Percentiles rank a stretch among this genome's conserved stretches.
phyloP scores from a whole-genome alignment of 805 yeast species.

The Ogataea paradorogensis region DNA sequence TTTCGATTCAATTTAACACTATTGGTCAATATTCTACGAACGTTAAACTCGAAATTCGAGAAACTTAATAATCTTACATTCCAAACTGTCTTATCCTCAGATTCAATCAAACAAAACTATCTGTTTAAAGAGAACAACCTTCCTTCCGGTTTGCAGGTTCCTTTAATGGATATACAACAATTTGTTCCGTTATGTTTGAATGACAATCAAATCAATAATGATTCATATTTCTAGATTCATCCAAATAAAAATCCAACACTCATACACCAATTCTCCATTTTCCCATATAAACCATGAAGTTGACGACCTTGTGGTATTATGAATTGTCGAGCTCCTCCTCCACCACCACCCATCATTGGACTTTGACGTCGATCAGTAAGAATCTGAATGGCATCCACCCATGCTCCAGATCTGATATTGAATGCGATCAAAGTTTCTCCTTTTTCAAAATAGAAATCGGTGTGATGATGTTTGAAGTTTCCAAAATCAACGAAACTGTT shows the following conservation, averaged over 20 bases:
- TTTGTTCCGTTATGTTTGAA: conserved; percentile 20
- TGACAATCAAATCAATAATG: neutral
- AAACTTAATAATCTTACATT: conserved; percentile 24
- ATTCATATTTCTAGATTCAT: conserved; percentile 4
- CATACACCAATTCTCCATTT: conserved; percentile 65
- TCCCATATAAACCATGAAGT: conserved; percentile 72
- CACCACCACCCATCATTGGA: conserved; percentile 60
- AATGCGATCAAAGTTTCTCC: conserved; percentile 64
- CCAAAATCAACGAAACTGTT: conserved; percentile 42
- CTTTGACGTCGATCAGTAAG: conserved; percentile 59
- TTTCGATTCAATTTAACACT: conserved; percentile 18
- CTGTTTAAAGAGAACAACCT: conserved; percentile 22
- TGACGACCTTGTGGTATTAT: conserved; percentile 60
- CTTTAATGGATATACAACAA: conserved; percentile 16
- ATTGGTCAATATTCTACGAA: conserved; percentile 19
- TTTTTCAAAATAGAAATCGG: conserved; percentile 52
- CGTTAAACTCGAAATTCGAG: conserved; percentile 23
- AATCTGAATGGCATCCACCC: conserved; percentile 87
- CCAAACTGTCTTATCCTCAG: conserved; percentile 15
- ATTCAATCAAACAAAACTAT: conserved; percentile 15
- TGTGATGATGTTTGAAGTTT: conserved; percentile 46
- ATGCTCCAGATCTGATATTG: conserved; percentile 69
- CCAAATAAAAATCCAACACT: conserved; percentile 70
- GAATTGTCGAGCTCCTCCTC: conserved; percentile 60
- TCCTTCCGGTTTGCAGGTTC: conserved; percentile 28